These are phyloP conservation scores for Ascosphaera acerosa DNA, from an alignment of 2,329 filamentous ascomycete genomes.

Conservation along the genomic window DNA sequence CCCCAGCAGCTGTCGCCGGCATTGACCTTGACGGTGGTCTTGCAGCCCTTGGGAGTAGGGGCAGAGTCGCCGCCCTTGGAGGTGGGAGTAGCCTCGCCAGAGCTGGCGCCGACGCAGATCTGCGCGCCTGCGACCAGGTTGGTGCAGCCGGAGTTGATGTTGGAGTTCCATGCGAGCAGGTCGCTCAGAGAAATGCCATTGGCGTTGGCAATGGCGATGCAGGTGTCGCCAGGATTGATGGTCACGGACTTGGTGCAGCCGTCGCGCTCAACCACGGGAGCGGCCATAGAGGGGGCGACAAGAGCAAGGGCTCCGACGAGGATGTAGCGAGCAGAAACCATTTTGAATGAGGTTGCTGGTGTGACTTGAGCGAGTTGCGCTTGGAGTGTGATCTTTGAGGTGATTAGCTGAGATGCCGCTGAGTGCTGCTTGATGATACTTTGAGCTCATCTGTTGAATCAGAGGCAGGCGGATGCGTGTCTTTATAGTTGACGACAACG, in stretches of 20 bases:
- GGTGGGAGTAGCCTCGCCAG: constrained; percentile 1
- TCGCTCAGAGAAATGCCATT: constrained; percentile 8
- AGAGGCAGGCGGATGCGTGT: too few relatives aligned
- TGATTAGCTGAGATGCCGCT: too few relatives aligned
- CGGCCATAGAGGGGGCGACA: background rate
- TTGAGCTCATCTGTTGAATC: too few relatives aligned
- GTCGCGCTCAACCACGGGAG: background rate
- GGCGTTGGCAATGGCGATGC: constrained; percentile 13
- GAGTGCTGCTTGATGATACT: too few relatives aligned
- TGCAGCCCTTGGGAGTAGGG: constrained; percentile 1
- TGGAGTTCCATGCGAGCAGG: constrained; percentile 5
- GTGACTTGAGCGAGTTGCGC: too few relatives aligned
- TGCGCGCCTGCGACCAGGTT: constrained; percentile 4
- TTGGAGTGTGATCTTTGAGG: too few relatives aligned
- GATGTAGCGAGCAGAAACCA: background rate
- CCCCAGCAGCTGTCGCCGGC: constrained; percentile 9
- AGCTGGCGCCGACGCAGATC: constrained; percentile 4
- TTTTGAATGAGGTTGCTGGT: too few relatives aligned
- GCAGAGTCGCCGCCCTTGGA: too few relatives aligned
- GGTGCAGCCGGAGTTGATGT: constrained; percentile 4
- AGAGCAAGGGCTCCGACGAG: background rate
- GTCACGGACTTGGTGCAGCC: constrained; percentile 6
- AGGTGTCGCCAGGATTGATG: constrained; percentile 6
- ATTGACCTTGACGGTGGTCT: constrained; percentile 4
- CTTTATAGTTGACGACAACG: too few relatives aligned